Base-by-base conservation (phyloP, 1,284 basidiomycete species). In the Trametes sp. region DNA sequence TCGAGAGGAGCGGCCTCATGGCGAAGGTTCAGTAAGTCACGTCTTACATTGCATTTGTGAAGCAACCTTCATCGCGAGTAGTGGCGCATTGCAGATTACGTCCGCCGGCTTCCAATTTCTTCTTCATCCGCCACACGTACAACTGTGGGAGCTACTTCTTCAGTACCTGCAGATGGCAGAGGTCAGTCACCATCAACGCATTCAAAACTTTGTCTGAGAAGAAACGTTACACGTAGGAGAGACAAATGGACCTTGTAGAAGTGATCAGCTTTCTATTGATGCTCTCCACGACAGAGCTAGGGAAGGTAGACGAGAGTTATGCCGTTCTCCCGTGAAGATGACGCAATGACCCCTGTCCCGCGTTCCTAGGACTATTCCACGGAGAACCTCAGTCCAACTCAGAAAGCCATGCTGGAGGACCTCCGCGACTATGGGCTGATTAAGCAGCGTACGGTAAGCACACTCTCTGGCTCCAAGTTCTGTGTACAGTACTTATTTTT, bases 71-170 rank as follows among this genome's bases (percentile, higher is more conserved):
- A 50, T 21, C 54, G 54, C 67, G 46, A 62, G 69, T 62, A 87
- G 85, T 69, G 80, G 85, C 70, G 70, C 82, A 74, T 80, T 89
- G 59, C 89, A 90, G 67, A 99, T 99, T 76, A 98, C 96, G 13
- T 98, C 96, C 13, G 84, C 89, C 45, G 98, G 98, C 11, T 99
- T 99, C 75, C 97, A 98, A 73, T 99, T 99, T 75, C 84, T 99
- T 57, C 84, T 99, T 24, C 93, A 98, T 74, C 92, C 97, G 46
- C 92, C 98, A n/a, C 95, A 98, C 73, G 93, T 92, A 21, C 98
- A 99, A 75, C 80, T 99, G n/a, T 99, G 98, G 98, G 93, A 95
- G 74, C 82, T 99, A 44, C 80, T 99, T 57, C 83, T 98, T 45
- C 94, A 96, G 70, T 99, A 98, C 76, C 78, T 96, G 54, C 84